phyloP scores from a whole-genome alignment of 208 protist genomes.

The Naegleria fowleri region DNA sequence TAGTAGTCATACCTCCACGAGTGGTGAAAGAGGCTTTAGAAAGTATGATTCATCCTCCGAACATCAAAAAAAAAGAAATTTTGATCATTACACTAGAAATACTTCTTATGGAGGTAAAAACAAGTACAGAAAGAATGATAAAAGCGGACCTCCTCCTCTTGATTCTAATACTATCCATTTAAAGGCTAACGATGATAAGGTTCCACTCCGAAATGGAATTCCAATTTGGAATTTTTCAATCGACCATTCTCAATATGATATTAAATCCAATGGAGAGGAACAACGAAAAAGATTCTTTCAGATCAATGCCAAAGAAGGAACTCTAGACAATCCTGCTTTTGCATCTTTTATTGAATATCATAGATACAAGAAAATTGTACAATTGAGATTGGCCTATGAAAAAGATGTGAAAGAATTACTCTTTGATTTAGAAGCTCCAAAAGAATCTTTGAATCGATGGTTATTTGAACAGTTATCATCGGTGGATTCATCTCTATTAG shows the following conservation, averaged over 20 bases:
- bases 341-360: not conserved
- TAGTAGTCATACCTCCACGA: too few relatives aligned
- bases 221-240: not conserved
- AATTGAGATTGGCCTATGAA: not conserved
- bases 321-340: not conserved
- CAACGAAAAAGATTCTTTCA: not conserved
- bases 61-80: too few relatives aligned
- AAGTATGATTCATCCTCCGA: too few relatives aligned
- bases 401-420: not conserved
- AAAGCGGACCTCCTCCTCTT: not conserved
- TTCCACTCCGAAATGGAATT: not conserved
- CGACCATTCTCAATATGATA: not conserved
- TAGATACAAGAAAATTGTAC: not conserved
- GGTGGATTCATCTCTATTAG: not conserved
- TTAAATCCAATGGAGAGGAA: not conserved
- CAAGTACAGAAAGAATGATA: not conserved
- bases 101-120: not conserved
- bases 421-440: not conserved
- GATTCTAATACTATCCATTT: not conserved
- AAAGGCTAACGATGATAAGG: not conserved
- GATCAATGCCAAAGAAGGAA: not conserved
- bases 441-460: slow-evolving; percentile 9
- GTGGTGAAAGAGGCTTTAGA: too few relatives aligned
- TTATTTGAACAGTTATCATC: not conserved
- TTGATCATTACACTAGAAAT: not conserved